Evolutionary conservation across 2,329 filamentous ascomycete species (phyloP), one percentile per base, ranked within the genome.

Genomic region (Penicillium frequentans): DNA sequence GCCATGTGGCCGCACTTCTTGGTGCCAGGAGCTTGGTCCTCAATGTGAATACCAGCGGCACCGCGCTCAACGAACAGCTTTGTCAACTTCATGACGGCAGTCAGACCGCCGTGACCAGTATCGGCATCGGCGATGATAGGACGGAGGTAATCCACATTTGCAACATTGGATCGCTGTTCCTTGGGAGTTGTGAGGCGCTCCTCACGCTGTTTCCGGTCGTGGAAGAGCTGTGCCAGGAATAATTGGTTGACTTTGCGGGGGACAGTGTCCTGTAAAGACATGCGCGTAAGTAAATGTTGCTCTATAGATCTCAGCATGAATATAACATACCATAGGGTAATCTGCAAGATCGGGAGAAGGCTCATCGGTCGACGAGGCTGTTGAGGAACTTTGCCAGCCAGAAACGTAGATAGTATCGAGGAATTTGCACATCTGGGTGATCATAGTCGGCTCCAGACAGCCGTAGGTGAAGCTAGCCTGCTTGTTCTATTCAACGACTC

Each of bases 1-100:
- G 95, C 95, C 95, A 98, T 98, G 80, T 98, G 95, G 62, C 95
- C 95, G 76, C 95, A 99, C 85, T 99, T 99, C 86, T 99, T 99
- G 49, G 95, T 98, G 54, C 95, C 95, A 3, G 95, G 93, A 4
- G 95, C 93, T 79, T 98, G 95, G 75, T 99, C 95, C 79, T 99
- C 95, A 67, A 99, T 97, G 79, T 99, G 95, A 70, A 99, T 97
- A 65, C 95, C 95, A 43, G 95, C 95, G 46, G 95, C 95, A 68
- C 95, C 95, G 77, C 93, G 92, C 82, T 99, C 95, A 64, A 98
- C 80, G 76, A 99, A 98, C 56, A 98, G 86, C 83, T 97, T 97
- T 63, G 95, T 98, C 68, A 99, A 86, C 84, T 98, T 99, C 95
- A 99, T 98, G 68, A 98, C 90, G 55, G 95, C 95, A n/a, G 95